phyloP scores from a whole-genome alignment of 75 land plant species.

The Selaginella moellendorffii region DNA sequence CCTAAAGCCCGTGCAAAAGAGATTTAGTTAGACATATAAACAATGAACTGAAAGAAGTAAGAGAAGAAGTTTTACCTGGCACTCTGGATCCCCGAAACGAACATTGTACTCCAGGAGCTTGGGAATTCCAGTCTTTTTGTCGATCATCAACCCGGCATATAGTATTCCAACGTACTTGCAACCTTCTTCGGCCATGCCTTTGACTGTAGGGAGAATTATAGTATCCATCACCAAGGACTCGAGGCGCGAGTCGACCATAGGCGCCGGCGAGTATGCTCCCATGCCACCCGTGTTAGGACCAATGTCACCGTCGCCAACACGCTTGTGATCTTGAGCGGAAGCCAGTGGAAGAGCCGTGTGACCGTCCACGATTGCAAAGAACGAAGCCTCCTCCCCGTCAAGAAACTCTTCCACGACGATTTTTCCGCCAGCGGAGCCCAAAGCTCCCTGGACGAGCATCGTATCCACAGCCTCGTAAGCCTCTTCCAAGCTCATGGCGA shows the following conservation, averaged over 20 bases:
- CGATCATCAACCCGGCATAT: conserved; percentile 92
- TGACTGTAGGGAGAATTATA: conserved; percentile 80
- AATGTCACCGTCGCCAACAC: conserved; percentile 94
- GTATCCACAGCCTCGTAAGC: conserved; percentile 77
- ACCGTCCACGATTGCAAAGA: conserved; percentile 94
- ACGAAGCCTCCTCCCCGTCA: conserved; percentile 94
- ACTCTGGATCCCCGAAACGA: conserved; percentile 98
- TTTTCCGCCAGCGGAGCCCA: conserved; percentile 79
- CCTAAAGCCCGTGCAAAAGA: neutral
- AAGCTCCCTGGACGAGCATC: conserved; percentile 51
- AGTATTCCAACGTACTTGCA: conserved; percentile 82
- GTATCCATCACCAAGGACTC: conserved; percentile 61
- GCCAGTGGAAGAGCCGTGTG: conserved; percentile 76
- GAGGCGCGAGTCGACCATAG: conserved; percentile 53
- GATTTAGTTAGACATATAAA: neutral
- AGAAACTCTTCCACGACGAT: conserved; percentile 82
- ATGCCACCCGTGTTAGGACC: conserved; percentile 99
- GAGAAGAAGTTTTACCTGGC: conserved; percentile 46
- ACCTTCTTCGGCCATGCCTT: conserved; percentile 89
- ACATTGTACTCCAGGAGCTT: conserved; percentile 96
- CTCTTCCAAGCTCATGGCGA: conserved; percentile 68
- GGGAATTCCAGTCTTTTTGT: conserved; percentile 68
- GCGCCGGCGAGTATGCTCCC: conserved; percentile 99
- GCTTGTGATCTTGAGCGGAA: conserved; percentile 97
- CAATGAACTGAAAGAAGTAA: neutral